Conservation (phyloP, 306 rosid species). For the Astragalus glycyphyllos region DNA sequence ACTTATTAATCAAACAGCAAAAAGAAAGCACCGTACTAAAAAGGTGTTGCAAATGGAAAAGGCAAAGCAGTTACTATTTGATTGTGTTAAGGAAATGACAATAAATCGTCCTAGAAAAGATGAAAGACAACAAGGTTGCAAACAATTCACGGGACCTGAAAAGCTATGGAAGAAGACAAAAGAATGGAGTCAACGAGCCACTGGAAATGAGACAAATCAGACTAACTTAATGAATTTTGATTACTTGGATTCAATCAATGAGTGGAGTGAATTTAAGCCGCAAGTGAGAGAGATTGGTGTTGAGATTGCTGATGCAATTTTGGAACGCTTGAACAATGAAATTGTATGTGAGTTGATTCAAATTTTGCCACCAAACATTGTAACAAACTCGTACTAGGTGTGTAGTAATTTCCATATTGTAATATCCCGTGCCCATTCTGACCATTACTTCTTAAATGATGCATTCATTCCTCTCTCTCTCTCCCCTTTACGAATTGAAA, state of each 20-base stretch:
- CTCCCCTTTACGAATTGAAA: background rate
- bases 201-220: slow-evolving; percentile 44
- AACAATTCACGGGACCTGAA: slow-evolving; percentile 51
- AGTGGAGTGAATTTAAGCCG: slow-evolving; percentile 58
- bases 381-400: background rate
- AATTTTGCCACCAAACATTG: slow-evolving; percentile 16
- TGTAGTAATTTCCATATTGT: background rate
- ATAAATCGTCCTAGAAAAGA: slow-evolving; percentile 43
- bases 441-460: slow-evolving; percentile 22
- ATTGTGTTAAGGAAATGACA: slow-evolving; percentile 68
- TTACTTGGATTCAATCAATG: slow-evolving; percentile 46
- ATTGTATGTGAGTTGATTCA: slow-evolving; percentile 49
- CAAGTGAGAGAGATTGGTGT: slow-evolving; percentile 54
- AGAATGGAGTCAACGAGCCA: slow-evolving; percentile 42
- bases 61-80: slow-evolving; percentile 70
- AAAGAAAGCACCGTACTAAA: slow-evolving; percentile 35
- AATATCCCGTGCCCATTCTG: background rate
- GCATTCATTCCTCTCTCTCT: background rate
- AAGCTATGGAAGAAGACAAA: slow-evolving; percentile 53
- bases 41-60: slow-evolving; percentile 47
- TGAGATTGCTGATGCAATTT: slow-evolving; percentile 65
- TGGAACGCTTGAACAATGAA: slow-evolving; percentile 56
- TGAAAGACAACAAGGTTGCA: background rate
- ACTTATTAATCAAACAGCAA: slow-evolving; percentile 44
- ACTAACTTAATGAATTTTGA: slow-evolving; percentile 49